Evolutionary conservation across 2,329 filamentous ascomycete species (phyloP).

Genomic region (Aaosphaeria pasadenensis): DNA sequence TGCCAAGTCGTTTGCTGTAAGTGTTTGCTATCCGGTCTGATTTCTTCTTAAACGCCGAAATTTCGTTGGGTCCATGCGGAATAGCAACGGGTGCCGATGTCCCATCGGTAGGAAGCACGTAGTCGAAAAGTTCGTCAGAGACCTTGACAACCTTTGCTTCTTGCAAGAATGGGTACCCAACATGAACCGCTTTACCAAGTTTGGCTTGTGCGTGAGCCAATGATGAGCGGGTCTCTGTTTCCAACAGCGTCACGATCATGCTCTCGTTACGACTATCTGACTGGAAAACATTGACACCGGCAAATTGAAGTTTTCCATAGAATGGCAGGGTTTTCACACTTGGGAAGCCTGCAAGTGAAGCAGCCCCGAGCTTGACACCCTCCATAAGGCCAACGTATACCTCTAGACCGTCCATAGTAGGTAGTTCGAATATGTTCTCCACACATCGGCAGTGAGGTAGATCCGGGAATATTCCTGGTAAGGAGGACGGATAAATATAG

Average conservation of each 20-base stretch:
- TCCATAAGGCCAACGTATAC: constrained; percentile 80
- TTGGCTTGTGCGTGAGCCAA: constrained; percentile 72
- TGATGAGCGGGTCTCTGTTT: constrained; percentile 68
- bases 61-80: constrained; percentile 72
- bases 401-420: constrained; percentile 84
- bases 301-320: constrained; percentile 76
- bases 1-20: constrained; percentile 88
- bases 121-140: constrained; percentile 91
- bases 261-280: constrained; percentile 95
- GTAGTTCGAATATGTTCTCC: constrained; percentile 94
- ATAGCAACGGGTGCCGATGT: constrained; percentile 56
- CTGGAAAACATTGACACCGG: constrained; percentile 92
- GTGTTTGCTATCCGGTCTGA: constrained; percentile 77
- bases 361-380: constrained; percentile 75
- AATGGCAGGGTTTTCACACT: constrained; percentile 84
- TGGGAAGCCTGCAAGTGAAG: constrained; percentile 91
- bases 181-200: constrained; percentile 80
- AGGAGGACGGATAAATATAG: constrained; percentile 81
- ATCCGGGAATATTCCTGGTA: constrained; percentile 87
- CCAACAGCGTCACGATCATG: constrained; percentile 82
- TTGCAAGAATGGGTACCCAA: constrained; percentile 92
- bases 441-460: constrained; percentile 83
- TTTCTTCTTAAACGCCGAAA: constrained; percentile 81
- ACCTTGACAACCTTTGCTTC: constrained; percentile 88
- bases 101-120: constrained; percentile 66